A percentile compares a stretch with the other conserved stretches of the same genome.
phyloP scores from a whole-genome alignment of 768 basidiomycete genomes.

The Tylopilus plumbeoviolaceoides region DNA sequence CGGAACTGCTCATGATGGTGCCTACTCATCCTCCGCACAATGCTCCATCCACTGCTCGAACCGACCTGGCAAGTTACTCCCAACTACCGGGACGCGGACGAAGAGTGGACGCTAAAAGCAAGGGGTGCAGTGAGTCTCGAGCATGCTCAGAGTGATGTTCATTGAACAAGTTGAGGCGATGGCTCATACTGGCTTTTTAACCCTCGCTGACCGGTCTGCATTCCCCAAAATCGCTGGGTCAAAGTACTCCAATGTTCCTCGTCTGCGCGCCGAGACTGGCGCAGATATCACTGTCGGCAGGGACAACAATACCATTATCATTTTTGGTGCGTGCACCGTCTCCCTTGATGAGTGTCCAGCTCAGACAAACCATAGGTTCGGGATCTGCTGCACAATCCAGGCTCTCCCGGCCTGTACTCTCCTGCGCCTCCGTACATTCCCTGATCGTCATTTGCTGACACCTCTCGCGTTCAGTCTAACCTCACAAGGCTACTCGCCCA shows the following conservation, averaged over 20 bases:
- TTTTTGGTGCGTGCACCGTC: constrained; percentile 57
- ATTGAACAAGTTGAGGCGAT: constrained; percentile 68
- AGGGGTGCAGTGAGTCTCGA: constrained; percentile 76
- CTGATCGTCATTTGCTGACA: too few relatives aligned
- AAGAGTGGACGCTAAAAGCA: constrained; percentile 82
- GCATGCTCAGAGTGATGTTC: constrained; percentile 60
- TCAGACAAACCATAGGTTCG: constrained; percentile 45
- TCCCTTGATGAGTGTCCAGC: background rate
- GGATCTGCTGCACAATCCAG: constrained; percentile 39
- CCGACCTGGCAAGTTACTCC: constrained; percentile 71
- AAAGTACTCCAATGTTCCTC: constrained; percentile 86
- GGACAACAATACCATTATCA: constrained; percentile 82
- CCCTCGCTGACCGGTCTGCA: constrained; percentile 70
- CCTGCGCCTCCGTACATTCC: too few relatives aligned
- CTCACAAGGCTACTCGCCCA: too few relatives aligned
- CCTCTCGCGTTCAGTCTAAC: too few relatives aligned
- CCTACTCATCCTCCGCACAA: constrained; percentile 52
- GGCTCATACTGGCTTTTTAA: constrained; percentile 82
- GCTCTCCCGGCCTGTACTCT: too few relatives aligned
- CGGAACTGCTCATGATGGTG: constrained; percentile 72
- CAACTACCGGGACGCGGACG: constrained; percentile 79
- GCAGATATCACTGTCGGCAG: constrained; percentile 90
- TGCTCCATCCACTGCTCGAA: constrained; percentile 59
- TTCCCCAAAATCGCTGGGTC: constrained; percentile 94
- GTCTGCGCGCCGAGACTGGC: constrained; percentile 83